Percentiles rank a stretch among this genome's conserved stretches.
These are phyloP conservation scores for Ascobolus immersus DNA, from an alignment of 495 filamentous ascomycete species.

Conservation along the genomic window DNA sequence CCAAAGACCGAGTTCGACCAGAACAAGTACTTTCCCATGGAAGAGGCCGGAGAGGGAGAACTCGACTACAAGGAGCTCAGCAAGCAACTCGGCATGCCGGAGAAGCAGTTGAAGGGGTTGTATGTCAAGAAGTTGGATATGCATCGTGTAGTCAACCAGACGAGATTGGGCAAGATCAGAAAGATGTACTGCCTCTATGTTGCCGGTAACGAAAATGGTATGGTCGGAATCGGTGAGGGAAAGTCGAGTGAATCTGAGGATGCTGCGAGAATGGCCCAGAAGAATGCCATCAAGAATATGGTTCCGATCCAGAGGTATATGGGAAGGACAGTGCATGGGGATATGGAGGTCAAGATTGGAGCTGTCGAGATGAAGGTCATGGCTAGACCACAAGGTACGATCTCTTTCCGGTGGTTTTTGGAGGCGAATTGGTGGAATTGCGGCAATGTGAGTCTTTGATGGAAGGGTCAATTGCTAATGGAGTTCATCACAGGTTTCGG, in stretches of 20 bases:
- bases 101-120: constrained; percentile 28
- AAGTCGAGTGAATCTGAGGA: constrained; percentile 50
- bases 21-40: constrained; percentile 20
- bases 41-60: constrained; percentile 25
- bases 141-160: constrained; percentile 69
- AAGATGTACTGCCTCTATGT: constrained; percentile 44
- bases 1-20: constrained; percentile 14
- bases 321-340: constrained; percentile 68
- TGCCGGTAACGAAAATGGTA: constrained; percentile 61
- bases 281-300: constrained; percentile 64
- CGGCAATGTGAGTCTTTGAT: constrained; percentile 2
- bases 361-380: constrained; percentile 56
- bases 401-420: constrained; percentile 1
- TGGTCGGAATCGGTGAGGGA: constrained; percentile 69
- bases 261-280: constrained; percentile 37
- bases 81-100: constrained; percentile 37
- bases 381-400: constrained; percentile 64
- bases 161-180: constrained; percentile 74
- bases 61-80: constrained; percentile 6
- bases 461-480: not conserved
- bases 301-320: constrained; percentile 71
- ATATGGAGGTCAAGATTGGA: constrained; percentile 59
- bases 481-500: constrained; percentile 45
- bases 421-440: constrained; percentile 2
- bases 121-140: constrained; percentile 38